A percentile compares a stretch with the other conserved stretches of the same genome.
Conservation (phyloP, 768 basidiomycete species). For the Trametes gibbosa region DNA sequence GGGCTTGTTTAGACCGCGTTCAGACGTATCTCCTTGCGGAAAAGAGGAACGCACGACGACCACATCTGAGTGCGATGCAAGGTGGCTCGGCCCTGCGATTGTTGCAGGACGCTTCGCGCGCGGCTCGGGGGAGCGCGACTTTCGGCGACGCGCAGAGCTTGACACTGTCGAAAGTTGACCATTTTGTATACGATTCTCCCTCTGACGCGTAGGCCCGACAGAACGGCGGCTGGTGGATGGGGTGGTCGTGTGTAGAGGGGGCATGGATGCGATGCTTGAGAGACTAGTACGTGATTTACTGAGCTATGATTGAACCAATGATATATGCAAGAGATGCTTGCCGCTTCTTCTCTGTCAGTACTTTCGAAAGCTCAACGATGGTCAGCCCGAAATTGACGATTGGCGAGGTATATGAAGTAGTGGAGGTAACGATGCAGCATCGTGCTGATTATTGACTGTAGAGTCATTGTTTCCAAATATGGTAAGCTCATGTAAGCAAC, state of each 20-base stretch:
- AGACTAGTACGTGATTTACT: too few relatives aligned
- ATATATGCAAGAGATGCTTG: too few relatives aligned
- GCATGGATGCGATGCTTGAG: background rate
- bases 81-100: background rate
- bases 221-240: slow-evolving; percentile 10
- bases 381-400: too few relatives aligned
- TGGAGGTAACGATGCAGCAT: too few relatives aligned
- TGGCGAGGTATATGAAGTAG: too few relatives aligned
- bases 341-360: too few relatives aligned
- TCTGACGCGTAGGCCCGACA: slow-evolving; percentile 14
- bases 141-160: slow-evolving; percentile 26
- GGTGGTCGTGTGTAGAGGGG: slow-evolving; percentile 2
- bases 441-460: too few relatives aligned
- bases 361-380: too few relatives aligned
- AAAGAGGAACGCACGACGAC: background rate
- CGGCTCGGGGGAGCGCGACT: slow-evolving; percentile 37
- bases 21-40: slow-evolving; percentile 3
- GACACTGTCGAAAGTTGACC: background rate
- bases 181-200: slow-evolving; percentile 21
- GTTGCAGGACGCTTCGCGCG: slow-evolving; percentile 27
- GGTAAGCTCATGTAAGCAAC: too few relatives aligned
- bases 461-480: too few relatives aligned
- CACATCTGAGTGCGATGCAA: background rate
- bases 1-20: slow-evolving; percentile 14
- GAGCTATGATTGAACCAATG: too few relatives aligned